Evolutionary conservation across 352 stramenopile species (phyloP).

Genomic region (Phytopythium kandeliae): DNA sequence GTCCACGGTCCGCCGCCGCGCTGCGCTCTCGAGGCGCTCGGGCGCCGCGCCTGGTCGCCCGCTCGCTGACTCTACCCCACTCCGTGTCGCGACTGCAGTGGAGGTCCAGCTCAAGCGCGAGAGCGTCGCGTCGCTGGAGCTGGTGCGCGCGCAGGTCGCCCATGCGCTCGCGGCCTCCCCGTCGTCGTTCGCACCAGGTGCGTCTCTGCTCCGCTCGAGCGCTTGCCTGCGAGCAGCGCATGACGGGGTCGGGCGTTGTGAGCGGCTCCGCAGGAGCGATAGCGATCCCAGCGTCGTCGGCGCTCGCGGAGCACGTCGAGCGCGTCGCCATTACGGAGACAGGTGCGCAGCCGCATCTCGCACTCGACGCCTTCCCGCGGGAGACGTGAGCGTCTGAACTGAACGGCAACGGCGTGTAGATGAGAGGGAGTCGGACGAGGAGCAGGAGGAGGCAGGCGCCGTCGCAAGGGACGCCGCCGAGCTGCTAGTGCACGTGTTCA

Average conservation of each 20-base stretch:
- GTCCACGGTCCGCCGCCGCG: not conserved
- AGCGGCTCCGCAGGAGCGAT: slow-evolving; percentile 18
- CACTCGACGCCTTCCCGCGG: too few species aligned
- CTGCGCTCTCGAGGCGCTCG: not conserved
- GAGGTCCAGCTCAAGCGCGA: slow-evolving; percentile 48
- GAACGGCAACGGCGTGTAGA: not conserved
- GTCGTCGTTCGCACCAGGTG: not conserved
- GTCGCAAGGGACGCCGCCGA: slow-evolving; percentile 30
- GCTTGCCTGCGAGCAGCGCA: not conserved
- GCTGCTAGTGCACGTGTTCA: slow-evolving; percentile 67
- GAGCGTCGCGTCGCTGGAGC: slow-evolving; percentile 34
- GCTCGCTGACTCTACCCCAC: not conserved
- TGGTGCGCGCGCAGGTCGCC: slow-evolving; percentile 19
- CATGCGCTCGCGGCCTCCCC: slow-evolving; percentile 21
- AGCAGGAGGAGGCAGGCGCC: not conserved
- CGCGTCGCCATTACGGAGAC: slow-evolving; percentile 40
- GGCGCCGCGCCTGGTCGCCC: too few species aligned
- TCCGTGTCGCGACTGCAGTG: slow-evolving; percentile 21
- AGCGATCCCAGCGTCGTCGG: slow-evolving; percentile 12
- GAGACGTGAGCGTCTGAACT: not conserved
- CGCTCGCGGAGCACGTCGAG: slow-evolving; percentile 29
- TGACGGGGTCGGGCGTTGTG: not conserved
- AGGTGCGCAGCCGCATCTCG: slow-evolving; percentile 6
- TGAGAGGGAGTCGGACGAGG: not conserved
- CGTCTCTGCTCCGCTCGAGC: not conserved